A percentile compares a stretch with the other conserved stretches of the same genome.
Conservation (phyloP, 108 stramenopile genomes). For the Nitzschia palea region DNA sequence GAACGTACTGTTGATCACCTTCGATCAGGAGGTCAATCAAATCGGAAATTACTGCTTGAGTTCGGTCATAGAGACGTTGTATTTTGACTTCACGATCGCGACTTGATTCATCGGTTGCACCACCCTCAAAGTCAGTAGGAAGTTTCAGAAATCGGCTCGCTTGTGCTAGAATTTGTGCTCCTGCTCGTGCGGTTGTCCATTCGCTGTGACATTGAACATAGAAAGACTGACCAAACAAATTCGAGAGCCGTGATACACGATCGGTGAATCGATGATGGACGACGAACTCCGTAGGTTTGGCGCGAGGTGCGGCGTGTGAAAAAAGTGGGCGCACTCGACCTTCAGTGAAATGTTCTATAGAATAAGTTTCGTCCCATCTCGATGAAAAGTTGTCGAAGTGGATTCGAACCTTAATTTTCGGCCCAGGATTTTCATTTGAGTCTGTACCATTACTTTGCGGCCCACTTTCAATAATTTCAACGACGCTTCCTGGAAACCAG, state of each 20-base stretch:
- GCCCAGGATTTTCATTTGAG: conserved; percentile 9
- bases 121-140: background rate
- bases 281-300: conserved; percentile 79
- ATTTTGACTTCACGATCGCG: conserved; percentile 32
- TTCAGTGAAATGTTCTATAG: conserved; percentile 71
- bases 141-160: conserved; percentile 66
- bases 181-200: conserved; percentile 89
- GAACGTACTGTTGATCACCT: conserved; percentile 60
- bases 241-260: conserved; percentile 32
- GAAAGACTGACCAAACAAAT: conserved; percentile 74
- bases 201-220: conserved; percentile 78
- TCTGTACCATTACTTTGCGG: conserved; percentile 15
- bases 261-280: conserved; percentile 70
- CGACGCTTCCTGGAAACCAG: conserved; percentile 91
- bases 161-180: conserved; percentile 88
- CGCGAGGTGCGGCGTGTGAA: conserved; percentile 67
- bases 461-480: conserved; percentile 62
- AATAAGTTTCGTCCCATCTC: conserved; percentile 93
- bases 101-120: conserved; percentile 35
- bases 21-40: conserved; percentile 70
- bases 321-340: conserved; percentile 77
- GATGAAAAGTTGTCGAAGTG: conserved; percentile 92
- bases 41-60: conserved; percentile 56
- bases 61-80: conserved; percentile 46
- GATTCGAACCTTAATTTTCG: conserved; percentile 59